Evolutionary conservation across 179 eudicot species (phyloP), one percentile per base, ranked within the genome.

Genomic region (Silene noctiflora): DNA sequence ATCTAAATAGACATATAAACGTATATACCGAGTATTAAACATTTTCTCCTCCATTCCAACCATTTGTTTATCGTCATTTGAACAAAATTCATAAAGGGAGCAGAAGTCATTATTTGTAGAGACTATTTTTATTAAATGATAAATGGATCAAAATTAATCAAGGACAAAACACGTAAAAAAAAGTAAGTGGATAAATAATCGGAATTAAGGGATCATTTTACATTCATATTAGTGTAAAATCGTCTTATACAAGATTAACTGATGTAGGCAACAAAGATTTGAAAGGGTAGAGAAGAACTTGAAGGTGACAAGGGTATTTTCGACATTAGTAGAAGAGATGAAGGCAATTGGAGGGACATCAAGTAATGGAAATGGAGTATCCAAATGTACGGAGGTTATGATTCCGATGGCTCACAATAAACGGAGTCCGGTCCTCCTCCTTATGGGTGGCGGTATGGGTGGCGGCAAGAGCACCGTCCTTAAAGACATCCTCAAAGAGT

Each of bases 381-480:
- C 86, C 0, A 83, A 76, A 19, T 84, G 85, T 56, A 91, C 95
- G 16, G 95, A 90, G 25, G 93, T 93, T 79, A 93, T 93, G 98
- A 87, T 81, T 17, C 97, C 98, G 0, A 88, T 85, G 75, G 95
- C 89, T 19, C 97, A 82, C 73, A 80, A 85, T 61, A 71, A 93
- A 56, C 80, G 98, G 71, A 88, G 96, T 67, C 98, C 97, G 0
- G 98, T 93, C 53, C 86, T 93, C 67, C 96, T 93, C 59, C 81
- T 93, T 29, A 93, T 93, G 98, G 98, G 98, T 25, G 98, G 98
- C 44, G 98, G 98, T 2, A 93, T 93, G 98, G 98, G 98, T 19
- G 98, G 91, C 11, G 98, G 98, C 68, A 93, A 93, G 83, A 93
- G 98, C 87, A 93, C 98, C 21, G 97, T 93, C 75, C 96, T 93